phyloP scores from a whole-genome alignment of 306 rosid species.

The Cicer cuneatum region DNA sequence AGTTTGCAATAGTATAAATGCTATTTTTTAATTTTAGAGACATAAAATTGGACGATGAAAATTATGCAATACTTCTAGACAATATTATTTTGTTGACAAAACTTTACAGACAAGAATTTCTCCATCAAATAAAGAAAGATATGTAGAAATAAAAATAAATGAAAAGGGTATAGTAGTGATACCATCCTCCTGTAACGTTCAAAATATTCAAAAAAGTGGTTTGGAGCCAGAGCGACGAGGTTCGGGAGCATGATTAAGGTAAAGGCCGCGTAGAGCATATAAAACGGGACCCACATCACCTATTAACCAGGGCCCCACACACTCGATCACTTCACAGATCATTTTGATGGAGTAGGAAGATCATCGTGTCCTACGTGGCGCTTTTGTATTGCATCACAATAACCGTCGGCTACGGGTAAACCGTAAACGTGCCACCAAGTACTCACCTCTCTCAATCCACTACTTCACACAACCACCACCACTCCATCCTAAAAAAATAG shows the following conservation, averaged over 20 bases:
- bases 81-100: no score
- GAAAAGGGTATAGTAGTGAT: slow-evolving; percentile 43
- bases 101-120: no score
- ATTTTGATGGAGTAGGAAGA: not conserved
- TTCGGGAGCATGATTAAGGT: slow-evolving; percentile 33
- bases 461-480: no score
- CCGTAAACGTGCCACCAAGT: slow-evolving; percentile 26
- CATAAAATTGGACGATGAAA: no score
- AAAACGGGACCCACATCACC: slow-evolving; percentile 48
- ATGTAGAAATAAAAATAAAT: not conserved
- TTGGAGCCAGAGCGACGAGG: slow-evolving; percentile 57
- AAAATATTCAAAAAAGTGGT: slow-evolving; percentile 65
- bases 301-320: not conserved
- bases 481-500: no score
- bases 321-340: not conserved
- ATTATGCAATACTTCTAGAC: no score
- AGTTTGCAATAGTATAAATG: no score
- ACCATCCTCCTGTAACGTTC: slow-evolving; percentile 59
- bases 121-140: no score
- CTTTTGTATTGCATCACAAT: not conserved
- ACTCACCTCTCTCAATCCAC: not conserved
- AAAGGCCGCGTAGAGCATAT: slow-evolving; percentile 49
- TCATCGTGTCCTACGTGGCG: slow-evolving; percentile 40
- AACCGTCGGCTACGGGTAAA: slow-evolving; percentile 35
- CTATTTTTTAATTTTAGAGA: no score